A percentile compares a stretch with the other conserved stretches of the same genome.
Evolutionary conservation across 1,284 basidiomycete genomes (phyloP).

Genomic region (Pulchroboletus neoregius): DNA sequence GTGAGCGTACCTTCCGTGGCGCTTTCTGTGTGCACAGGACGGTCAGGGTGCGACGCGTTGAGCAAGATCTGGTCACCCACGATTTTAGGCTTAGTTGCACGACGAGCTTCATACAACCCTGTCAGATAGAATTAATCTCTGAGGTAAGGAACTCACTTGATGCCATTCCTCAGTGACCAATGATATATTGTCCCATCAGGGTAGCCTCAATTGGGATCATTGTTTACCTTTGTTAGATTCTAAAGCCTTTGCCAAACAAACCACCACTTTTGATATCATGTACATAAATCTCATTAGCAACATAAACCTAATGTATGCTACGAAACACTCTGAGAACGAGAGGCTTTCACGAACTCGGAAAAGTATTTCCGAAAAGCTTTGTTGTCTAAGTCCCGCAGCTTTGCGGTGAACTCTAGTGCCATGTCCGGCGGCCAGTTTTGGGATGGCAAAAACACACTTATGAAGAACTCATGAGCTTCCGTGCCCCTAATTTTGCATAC

Average conservation of each 20-base stretch:
- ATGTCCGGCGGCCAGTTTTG: slow-evolving; percentile 82
- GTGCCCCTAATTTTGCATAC: slow-evolving; percentile 75
- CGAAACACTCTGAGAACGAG: slow-evolving; percentile 49
- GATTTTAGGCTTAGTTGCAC: slow-evolving; percentile 47
- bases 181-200: slow-evolving; percentile 20
- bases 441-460: slow-evolving; percentile 79
- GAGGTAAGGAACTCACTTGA: slow-evolving; percentile 35
- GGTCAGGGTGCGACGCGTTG: slow-evolving; percentile 21
- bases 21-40: slow-evolving; percentile 42
- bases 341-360: slow-evolving; percentile 75
- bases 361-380: slow-evolving; percentile 90
- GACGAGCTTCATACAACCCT: slow-evolving; percentile 32
- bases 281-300: slow-evolving; percentile 1
- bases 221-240: slow-evolving; percentile 35
- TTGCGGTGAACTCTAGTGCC: slow-evolving; percentile 75
- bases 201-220: slow-evolving; percentile 17
- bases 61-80: slow-evolving; percentile 37
- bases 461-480: slow-evolving; percentile 83
- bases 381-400: slow-evolving; percentile 72
- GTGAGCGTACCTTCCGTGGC: slow-evolving; percentile 45
- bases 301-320: slow-evolving; percentile 35
- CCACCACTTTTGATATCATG: not conserved
- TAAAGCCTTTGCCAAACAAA: slow-evolving; percentile 34
- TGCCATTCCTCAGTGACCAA: slow-evolving; percentile 35
- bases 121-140: not conserved